Conservation (phyloP, 2,329 filamentous ascomycete genomes). For the Cercospora berteroae region DNA sequence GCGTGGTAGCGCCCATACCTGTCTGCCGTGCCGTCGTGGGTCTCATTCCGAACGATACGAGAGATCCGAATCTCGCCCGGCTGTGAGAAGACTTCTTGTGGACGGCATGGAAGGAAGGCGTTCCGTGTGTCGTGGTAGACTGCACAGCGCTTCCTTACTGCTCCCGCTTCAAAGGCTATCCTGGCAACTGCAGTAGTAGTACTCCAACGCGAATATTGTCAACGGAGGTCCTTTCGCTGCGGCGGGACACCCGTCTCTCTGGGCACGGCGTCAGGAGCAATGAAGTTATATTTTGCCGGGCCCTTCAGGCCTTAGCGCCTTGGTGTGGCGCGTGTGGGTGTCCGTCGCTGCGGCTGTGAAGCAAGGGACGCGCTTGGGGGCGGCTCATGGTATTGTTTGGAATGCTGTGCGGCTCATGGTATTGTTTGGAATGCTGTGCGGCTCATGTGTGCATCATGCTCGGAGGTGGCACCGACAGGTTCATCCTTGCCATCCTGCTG, state of each 20-base stretch:
- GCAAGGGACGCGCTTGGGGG: neutral
- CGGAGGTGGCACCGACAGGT: neutral
- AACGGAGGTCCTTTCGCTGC: neutral
- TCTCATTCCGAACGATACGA: neutral
- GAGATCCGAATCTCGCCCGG: neutral
- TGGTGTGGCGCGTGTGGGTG: neutral
- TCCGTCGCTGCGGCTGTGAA: neutral
- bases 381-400: neutral
- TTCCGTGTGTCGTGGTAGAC: neutral
- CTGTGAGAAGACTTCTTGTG: neutral
- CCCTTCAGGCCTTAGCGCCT: neutral
- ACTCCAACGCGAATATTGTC: neutral
- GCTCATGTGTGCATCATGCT: neutral
- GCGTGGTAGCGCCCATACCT: neutral
- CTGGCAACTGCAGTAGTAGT: neutral
- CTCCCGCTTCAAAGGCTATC: neutral
- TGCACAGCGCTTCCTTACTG: neutral
- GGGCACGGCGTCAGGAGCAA: neutral
- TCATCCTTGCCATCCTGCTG: neutral
- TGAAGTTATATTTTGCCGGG: neutral
- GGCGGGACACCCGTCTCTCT: neutral
- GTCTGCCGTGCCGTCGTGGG: constrained; percentile 3
- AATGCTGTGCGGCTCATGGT: neutral
- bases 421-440: neutral
- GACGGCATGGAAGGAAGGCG: neutral